Evolutionary conservation across 2,329 filamentous ascomycete species (phyloP), one percentile per base, ranked within the genome.

Genomic region (Pseudogymnoascus sp.): DNA sequence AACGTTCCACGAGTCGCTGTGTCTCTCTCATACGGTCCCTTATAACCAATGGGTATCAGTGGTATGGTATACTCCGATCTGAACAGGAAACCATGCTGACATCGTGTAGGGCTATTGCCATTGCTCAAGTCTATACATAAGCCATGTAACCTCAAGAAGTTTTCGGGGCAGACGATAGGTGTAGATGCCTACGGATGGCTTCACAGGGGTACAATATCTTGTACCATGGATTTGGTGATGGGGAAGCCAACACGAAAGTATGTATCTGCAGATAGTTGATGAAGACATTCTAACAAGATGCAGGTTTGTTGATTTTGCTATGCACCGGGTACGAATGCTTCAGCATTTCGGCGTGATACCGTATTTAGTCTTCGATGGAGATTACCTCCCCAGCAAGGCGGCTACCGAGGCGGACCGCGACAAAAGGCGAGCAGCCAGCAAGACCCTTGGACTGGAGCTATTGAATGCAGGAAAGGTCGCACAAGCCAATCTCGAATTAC

Each of bases 141-240:
- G 72, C 89, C 90, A 72, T 89, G 86, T 61, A 89, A 91, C 69
- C 81, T 99, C 65, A 96, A 92, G 74, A 92, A 92, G 72, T 97
- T 90, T 75, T 79, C 84, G 11, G 95, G 93, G 61, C 87, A 96
- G 76, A 96, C 89, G 1, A 83, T 99, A 57, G 96, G 90, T n/a
- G 87, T 99, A 36, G 95, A 99, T 76, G 93, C 90, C 64, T 99
- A 99, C 81, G 95, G 93, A 74, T 99, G 96, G 95, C 86, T 99
- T 63, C 95, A 99, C 76, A 88, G 95, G 69, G 96, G 93, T 62
- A 92, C 92, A 57, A 87, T 96, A 68, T 85, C 90, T 60, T 97
- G 93, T 78, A 91, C 93, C 67, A 86, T 95, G 71, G 95, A 97
- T 71, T 83, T 99, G 67, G 95, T 92, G 36, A 83, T 93, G 71